A percentile compares a stretch with the other conserved stretches of the same genome.
Conservation (phyloP, 2,329 filamentous ascomycete genomes). For the Dryadomyces quercivorus region DNA sequence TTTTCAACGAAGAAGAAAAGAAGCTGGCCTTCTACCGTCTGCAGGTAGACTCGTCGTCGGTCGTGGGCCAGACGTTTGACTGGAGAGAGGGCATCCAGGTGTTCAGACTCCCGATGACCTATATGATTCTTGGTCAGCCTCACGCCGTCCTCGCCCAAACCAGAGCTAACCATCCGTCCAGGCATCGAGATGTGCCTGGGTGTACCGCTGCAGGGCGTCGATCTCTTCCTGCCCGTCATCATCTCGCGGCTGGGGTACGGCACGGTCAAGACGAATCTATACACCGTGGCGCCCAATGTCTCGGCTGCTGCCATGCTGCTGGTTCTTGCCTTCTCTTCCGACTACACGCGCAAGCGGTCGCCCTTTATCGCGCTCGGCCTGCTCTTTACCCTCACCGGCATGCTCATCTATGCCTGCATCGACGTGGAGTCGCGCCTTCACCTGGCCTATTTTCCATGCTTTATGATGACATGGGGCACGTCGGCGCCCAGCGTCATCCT, state of each 20-base stretch:
- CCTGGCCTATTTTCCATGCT: not conserved
- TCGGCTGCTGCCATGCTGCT: constrained; percentile 14
- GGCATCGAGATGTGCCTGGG: not conserved
- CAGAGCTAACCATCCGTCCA: too few species aligned
- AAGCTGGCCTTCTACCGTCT: constrained; percentile 58
- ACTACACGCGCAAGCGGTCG: not conserved
- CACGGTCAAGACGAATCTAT: not conserved
- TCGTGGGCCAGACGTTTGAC: constrained; percentile 40
- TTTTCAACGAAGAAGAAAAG: constrained; percentile 54
- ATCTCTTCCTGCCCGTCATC: constrained; percentile 34
- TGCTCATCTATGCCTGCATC: not conserved
- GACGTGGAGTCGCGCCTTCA: not conserved
- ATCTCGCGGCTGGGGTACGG: constrained; percentile 27
- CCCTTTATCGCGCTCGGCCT: not conserved
- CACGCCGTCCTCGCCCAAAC: too few species aligned
- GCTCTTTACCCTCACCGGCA: not conserved
- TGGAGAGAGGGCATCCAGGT: constrained; percentile 14
- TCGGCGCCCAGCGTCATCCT: not conserved
- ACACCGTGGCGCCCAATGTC: not conserved
- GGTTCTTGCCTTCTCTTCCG: not conserved
- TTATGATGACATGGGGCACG: not conserved
- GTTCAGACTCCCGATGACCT: not conserved
- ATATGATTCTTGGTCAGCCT: too few species aligned
- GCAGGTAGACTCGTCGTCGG: constrained; percentile 59
- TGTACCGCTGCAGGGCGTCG: constrained; percentile 20